A percentile compares a stretch with the other conserved stretches of the same genome.
Conservation (phyloP, 1,284 basidiomycete genomes). For the Tilletia setariae region DNA sequence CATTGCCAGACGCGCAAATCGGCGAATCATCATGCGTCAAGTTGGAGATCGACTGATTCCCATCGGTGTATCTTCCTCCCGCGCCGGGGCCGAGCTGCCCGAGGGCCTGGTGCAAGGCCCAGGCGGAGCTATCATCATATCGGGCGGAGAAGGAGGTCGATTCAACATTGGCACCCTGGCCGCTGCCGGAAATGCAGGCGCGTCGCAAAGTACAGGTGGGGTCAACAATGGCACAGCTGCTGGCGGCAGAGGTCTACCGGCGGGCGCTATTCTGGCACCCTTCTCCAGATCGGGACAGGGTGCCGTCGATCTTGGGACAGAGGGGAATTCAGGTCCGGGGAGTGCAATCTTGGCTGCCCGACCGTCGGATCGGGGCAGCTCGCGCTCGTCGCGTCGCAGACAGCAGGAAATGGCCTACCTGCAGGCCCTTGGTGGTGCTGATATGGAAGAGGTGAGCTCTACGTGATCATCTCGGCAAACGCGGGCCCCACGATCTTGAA, state of each 20-base stretch:
- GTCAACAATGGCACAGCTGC: constrained; percentile 10
- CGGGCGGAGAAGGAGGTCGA: constrained; percentile 38
- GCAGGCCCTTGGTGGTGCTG: constrained; percentile 76
- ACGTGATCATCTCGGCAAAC: background rate
- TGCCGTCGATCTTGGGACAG: background rate
- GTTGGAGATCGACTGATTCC: constrained; percentile 95
- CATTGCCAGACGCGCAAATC: constrained; percentile 64
- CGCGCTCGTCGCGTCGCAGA: constrained; percentile 50
- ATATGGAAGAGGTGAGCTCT: constrained; percentile 77
- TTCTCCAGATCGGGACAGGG: background rate
- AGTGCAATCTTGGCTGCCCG: background rate
- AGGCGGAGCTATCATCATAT: constrained; percentile 51
- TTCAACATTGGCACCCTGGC: no score
- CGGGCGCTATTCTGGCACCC: background rate
- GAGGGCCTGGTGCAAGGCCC: constrained; percentile 42
- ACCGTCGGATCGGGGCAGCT: constrained; percentile 66
- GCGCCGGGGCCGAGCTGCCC: constrained; percentile 56
- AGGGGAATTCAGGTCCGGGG: constrained; percentile 1
- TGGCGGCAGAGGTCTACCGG: constrained; percentile 8
- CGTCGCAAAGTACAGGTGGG: no score
- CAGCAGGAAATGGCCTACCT: constrained; percentile 81
- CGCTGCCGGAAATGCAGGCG: no score
- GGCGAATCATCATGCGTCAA: constrained; percentile 96
- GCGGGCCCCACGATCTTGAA: background rate
- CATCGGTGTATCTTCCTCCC: constrained; percentile 74